phyloP scores from a whole-genome alignment of 768 basidiomycete species.

The Russula sp. region DNA sequence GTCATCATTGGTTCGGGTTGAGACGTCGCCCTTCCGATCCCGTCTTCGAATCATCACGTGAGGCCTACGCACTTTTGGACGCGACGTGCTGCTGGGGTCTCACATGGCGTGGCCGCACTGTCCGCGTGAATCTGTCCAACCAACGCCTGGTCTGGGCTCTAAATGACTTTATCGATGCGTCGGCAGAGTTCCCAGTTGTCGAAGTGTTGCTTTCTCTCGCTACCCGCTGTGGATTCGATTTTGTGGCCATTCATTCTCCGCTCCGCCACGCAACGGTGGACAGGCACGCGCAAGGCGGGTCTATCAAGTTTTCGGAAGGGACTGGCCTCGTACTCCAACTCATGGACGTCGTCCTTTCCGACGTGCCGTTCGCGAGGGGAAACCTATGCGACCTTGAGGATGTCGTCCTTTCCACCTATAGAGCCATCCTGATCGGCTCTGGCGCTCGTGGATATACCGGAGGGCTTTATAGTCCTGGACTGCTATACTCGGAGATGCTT shows the following conservation, averaged over 20 bases:
- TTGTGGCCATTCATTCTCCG: background rate
- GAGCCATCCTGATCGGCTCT: background rate
- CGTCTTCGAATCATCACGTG: conserved; percentile 9
- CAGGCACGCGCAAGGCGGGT: background rate
- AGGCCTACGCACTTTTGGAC: conserved; percentile 18
- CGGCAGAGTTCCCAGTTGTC: conserved; percentile 7
- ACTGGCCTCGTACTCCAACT: conserved; percentile 9
- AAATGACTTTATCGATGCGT: conserved; percentile 8
- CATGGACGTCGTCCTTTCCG: conserved; percentile 16
- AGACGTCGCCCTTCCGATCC: conserved; percentile 6
- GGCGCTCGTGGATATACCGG: conserved; percentile 8
- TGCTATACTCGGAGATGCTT: conserved; percentile 17
- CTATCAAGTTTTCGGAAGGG: conserved; percentile 13
- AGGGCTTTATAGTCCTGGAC: conserved; percentile 2
- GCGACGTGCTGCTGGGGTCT: conserved; percentile 19
- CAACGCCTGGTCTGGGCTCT: conserved; percentile 16
- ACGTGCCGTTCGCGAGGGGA: background rate
- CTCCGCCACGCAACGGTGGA: background rate
- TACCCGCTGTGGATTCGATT: conserved; percentile 16
- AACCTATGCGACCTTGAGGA: conserved; percentile 7
- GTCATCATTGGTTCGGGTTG: conserved; percentile 7
- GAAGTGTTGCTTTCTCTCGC: conserved; percentile 17
- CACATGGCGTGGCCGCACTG: conserved; percentile 14
- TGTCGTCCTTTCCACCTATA: conserved; percentile 12
- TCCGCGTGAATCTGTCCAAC: conserved; percentile 13